Base-by-base conservation (phyloP, 2,329 filamentous ascomycete species). In the Aspergillus jensenii region DNA sequence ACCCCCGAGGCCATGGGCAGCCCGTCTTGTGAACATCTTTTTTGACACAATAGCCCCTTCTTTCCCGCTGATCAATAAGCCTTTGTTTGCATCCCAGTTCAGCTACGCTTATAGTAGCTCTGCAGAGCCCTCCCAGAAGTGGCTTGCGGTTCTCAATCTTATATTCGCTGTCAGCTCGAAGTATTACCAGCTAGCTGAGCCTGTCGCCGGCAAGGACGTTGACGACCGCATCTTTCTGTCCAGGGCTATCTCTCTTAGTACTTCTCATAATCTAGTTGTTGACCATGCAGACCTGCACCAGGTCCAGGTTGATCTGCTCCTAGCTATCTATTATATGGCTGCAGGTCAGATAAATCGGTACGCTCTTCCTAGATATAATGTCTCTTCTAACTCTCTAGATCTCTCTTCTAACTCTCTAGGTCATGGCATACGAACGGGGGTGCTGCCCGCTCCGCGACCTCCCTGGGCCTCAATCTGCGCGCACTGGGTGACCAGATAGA, bases 311-410 rank as follows among this genome's bases (percentile, higher is more conserved):
- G 66, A 74, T 44, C 69, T 67, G 1, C 60, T 77, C 35, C 68
- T 67, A 27, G 65, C 72, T 14, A 72, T 76, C 31, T 77, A 76
- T 49, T 62, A 76, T 6, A 49, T 76, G 44, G 61, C 68, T 7
- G 67, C 63, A 12, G 69, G 71, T 21, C 76, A 78, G 58, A 68
- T 77, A 23, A 78, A 78, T 48, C 67, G 74, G 74, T 77, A 60
- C 23, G 66, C 46, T 33, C 7, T 12, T 14, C 17, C 5, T 4
- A 15, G 4, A n/a, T 7, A 25, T 15, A 25, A 15, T 52, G 6
- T 6, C 15, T 15, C 3, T 25, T 27, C 35, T 51, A 7, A 51
- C 19, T 1, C 3, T 39, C 37, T 23, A 76, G 75, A 52, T 9
- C 2, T 11, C 15, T 15, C 3, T 25, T 27, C 35, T 51, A 4